Conservation (phyloP, 805 yeast genomes). For the Ascoidea asiatica region DNA sequence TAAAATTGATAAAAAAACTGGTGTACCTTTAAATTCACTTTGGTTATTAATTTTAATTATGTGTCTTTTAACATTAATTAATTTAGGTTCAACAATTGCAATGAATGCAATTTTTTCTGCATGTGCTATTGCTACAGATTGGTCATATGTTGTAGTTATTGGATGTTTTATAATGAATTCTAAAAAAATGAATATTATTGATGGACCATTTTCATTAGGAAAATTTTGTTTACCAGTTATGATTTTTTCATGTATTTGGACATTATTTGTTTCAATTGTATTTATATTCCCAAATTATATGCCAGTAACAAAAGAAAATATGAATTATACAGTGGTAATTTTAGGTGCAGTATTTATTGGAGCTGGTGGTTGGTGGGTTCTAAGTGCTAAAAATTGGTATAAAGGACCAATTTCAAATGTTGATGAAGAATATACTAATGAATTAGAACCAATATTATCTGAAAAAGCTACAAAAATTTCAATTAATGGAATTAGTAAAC, state of each 20-base stretch:
- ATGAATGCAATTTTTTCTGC: constrained; percentile 52
- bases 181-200: constrained; percentile 33
- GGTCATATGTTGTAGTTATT: constrained; percentile 46
- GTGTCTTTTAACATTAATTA: constrained; percentile 45
- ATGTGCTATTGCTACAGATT: constrained; percentile 41
- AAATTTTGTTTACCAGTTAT: constrained; percentile 37
- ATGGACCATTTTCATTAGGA: constrained; percentile 52
- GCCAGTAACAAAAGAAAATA: constrained; percentile 47
- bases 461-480: too few species aligned
- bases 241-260: constrained; percentile 39
- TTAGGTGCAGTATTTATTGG: constrained; percentile 26
- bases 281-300: constrained; percentile 50
- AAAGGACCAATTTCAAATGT: constrained; percentile 31
- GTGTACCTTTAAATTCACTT: constrained; percentile 49
- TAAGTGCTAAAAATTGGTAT: constrained; percentile 42
- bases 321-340: constrained; percentile 58
- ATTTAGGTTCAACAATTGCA: constrained; percentile 55
- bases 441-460: too few species aligned
- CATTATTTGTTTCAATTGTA: constrained; percentile 43
- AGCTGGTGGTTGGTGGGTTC: constrained; percentile 28
- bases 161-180: constrained; percentile 32
- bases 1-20: constrained; percentile 29
- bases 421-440: constrained; percentile 19
- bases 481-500: too few species aligned
- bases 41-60: constrained; percentile 37